Evolutionary conservation across 2,329 filamentous ascomycete genomes (phyloP), one percentile per base, ranked within the genome.

Genomic region (Ophiostoma quercus): DNA sequence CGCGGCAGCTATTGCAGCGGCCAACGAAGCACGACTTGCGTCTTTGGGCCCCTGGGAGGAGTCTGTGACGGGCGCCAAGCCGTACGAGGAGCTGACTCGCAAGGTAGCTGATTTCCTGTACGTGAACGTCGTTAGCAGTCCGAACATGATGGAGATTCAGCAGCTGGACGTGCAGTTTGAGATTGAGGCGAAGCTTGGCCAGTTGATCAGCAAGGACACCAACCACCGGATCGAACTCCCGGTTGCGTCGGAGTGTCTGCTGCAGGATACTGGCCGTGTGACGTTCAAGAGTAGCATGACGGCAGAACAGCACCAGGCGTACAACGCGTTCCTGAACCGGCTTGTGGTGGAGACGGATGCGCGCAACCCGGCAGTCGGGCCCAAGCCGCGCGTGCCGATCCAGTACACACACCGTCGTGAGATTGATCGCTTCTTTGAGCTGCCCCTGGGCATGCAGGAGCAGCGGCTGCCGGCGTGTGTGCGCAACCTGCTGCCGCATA

Each of bases 181-280:
- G 79, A 91, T 99, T 69, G 95, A 99, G 80, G 95, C 93, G 11
- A 98, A 98, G 79, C 83, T 98, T 66, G 95, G 95, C 22, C 90
- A 88, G 34, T 84, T 98, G 16, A 86, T 94, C 70, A 89, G 92
- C 77, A 88, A 87, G 76, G 86, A 89, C 72, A 91, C 87, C 7
- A 87, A 90, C 70, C 83, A 88, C 66, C 85, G 92, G n/a, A 81
- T 94, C 34, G 81, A 85, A 11, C 79, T 94, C 11, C 87, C 87
- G 6, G 84, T 95, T 4, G 79, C 84, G 29, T 89, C 91, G 0
- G 91, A 95, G 77, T 90, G 87, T 66, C 82, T 96, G 7, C 79
- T 96, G 25, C 82, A 83, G 66, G 84, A 87, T 57, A 73, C 69
- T 9, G 71, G 70, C 41, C 85, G 83, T 83, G 57, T 90, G 39